Evolutionary conservation across 1,284 basidiomycete genomes (phyloP).

Genomic region (Neonothopanus nambi): DNA sequence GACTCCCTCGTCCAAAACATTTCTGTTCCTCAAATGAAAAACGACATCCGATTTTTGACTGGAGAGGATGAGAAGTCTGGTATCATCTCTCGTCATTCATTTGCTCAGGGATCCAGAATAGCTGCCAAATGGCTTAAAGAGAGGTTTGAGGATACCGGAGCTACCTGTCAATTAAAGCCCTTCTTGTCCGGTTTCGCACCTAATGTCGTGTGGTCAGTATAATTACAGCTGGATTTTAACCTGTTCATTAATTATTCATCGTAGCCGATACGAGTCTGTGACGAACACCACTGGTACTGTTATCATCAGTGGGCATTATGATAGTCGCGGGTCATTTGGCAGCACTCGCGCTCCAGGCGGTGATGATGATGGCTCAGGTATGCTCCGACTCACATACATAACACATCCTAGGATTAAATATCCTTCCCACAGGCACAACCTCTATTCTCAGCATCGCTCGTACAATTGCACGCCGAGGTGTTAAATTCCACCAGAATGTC

Average conservation of each 20-base stretch:
- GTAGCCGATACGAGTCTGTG: conserved; percentile 55
- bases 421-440: conserved; percentile 42
- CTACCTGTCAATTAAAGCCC: conserved; percentile 61
- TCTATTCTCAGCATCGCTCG: conserved; percentile 78
- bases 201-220: conserved; percentile 75
- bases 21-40: conserved; percentile 61
- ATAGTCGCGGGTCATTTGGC: conserved; percentile 85
- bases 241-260: not conserved
- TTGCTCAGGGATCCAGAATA: conserved; percentile 62
- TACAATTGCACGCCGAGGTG: conserved; percentile 58
- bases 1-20: conserved; percentile 64
- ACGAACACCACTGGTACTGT: conserved; percentile 58
- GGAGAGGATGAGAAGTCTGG: conserved; percentile 71
- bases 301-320: conserved; percentile 82
- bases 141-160: conserved; percentile 72
- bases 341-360: conserved; percentile 65
- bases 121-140: conserved; percentile 79
- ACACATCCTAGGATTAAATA: not conserved
- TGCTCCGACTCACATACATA: conserved; percentile 18
- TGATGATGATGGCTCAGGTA: conserved; percentile 18
- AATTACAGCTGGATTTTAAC: not conserved
- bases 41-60: conserved; percentile 78
- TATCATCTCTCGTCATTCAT: conserved; percentile 78
- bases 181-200: conserved; percentile 79
- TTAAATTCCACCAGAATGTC: conserved; percentile 68